Evolutionary conservation across 163 green algal genomes (phyloP).

Genomic region (Chlamydomonas reinhardtii): DNA sequence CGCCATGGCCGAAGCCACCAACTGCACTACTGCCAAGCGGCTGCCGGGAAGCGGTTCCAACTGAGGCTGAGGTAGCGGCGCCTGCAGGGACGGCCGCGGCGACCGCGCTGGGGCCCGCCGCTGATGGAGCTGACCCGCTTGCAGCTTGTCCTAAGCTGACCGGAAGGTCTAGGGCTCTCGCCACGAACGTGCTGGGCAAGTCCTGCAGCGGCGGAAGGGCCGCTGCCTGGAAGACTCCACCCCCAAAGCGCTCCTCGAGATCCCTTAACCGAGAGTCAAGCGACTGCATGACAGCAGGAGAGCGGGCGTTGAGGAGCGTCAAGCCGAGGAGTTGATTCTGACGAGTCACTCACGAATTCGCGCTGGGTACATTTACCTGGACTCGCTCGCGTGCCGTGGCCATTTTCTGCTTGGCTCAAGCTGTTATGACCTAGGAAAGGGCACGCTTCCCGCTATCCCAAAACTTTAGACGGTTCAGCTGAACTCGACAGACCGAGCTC

Average conservation of each 20-base stretch:
- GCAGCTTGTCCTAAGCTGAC: background rate
- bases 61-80: no score
- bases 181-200: background rate
- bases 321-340: no score
- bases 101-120: no score
- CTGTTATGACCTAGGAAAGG: background rate
- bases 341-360: background rate
- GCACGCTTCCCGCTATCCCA: background rate
- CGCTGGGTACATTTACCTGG: background rate
- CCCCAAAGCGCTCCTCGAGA: conserved; percentile 24
- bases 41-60: no score
- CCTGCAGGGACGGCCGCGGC: no score
- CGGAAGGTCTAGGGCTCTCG: background rate
- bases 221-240: background rate
- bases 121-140: no score
- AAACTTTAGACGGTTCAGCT: no score
- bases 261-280: conserved; percentile 23
- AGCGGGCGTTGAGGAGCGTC: no score
- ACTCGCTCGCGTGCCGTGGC: conserved; percentile 32
- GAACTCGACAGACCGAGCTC: no score
- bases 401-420: background rate
- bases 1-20: no score
- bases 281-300: background rate
- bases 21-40: no score
- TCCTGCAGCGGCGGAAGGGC: background rate